Percentiles rank a stretch among this genome's conserved stretches.
These are phyloP conservation scores for Coemansia sp. DNA, from an alignment of 192 early-diverging fungal genomes.

Conservation along the genomic window DNA sequence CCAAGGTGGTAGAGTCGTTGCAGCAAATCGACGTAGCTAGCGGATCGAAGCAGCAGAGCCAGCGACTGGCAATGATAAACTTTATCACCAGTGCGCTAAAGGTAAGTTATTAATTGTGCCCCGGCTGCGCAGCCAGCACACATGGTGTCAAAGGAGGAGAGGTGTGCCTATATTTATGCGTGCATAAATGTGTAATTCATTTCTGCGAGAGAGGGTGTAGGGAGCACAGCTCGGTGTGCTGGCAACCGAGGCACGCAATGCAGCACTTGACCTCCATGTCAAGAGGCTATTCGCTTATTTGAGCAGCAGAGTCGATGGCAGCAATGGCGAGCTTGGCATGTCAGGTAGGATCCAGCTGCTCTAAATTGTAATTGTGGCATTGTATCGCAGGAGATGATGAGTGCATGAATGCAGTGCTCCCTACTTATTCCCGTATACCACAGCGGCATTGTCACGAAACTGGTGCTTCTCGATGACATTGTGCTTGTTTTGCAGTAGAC, in stretches of 20 bases:
- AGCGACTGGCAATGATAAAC: slow-evolving; percentile 27
- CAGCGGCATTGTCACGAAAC: too few species aligned
- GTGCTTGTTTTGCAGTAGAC: slow-evolving; percentile 11
- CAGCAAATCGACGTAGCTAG: slow-evolving; percentile 3
- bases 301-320: background rate
- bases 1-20: slow-evolving; percentile 8
- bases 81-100: slow-evolving; percentile 18
- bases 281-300: slow-evolving; percentile 29
- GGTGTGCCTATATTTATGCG: background rate
- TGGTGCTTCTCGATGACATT: background rate
- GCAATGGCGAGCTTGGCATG: background rate
- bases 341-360: slow-evolving; percentile 14
- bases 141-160: background rate
- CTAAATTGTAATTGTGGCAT: background rate
- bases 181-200: background rate
- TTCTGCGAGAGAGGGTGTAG: slow-evolving; percentile 22
- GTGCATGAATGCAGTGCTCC: background rate
- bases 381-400: background rate
- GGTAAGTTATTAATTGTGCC: slow-evolving; percentile 20
- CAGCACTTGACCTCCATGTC: slow-evolving; percentile 39
- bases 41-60: slow-evolving; percentile 10
- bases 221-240: slow-evolving; percentile 21
- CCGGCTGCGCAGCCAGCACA: background rate
- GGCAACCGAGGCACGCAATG: slow-evolving; percentile 22
- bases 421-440: too few species aligned